Evolutionary conservation across 169 alveolate species (phyloP).

Genomic region (Perkinsus olseni): DNA sequence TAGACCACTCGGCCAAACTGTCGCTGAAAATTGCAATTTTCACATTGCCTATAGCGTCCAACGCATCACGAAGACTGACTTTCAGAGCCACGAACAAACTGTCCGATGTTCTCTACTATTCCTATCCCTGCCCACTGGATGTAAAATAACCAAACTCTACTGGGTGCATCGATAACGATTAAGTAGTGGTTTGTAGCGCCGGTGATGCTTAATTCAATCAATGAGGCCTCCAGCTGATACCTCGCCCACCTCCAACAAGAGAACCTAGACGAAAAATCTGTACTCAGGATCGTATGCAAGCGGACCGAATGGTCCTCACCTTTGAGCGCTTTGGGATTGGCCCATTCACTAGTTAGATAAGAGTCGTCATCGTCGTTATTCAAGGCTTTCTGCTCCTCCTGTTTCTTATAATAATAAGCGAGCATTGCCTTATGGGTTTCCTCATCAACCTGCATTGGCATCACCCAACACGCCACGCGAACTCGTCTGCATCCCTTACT

Average conservation of each 20-base stretch:
- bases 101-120: too few relatives aligned
- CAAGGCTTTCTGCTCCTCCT: conserved; percentile 77
- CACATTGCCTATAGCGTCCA: neutral
- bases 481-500: neutral
- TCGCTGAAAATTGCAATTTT: neutral
- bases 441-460: conserved; percentile 58
- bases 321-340: conserved; percentile 79
- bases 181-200: too few relatives aligned
- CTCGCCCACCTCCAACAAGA: conserved; percentile 24
- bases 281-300: too few relatives aligned
- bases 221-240: conserved; percentile 18
- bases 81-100: too few relatives aligned
- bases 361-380: conserved; percentile 86
- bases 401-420: conserved; percentile 80
- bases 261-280: neutral
- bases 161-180: too few relatives aligned
- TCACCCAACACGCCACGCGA: too few relatives aligned
- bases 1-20: neutral
- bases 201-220: too few relatives aligned
- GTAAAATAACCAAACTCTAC: too few relatives aligned
- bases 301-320: conserved; percentile 59
- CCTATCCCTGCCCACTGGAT: too few relatives aligned
- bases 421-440: conserved; percentile 90
- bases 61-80: neutral
- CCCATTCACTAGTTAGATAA: conserved; percentile 86